Evolutionary conservation across 495 filamentous ascomycete genomes (phyloP).

Genomic region (Lasiosphaeriaceae sp.): DNA sequence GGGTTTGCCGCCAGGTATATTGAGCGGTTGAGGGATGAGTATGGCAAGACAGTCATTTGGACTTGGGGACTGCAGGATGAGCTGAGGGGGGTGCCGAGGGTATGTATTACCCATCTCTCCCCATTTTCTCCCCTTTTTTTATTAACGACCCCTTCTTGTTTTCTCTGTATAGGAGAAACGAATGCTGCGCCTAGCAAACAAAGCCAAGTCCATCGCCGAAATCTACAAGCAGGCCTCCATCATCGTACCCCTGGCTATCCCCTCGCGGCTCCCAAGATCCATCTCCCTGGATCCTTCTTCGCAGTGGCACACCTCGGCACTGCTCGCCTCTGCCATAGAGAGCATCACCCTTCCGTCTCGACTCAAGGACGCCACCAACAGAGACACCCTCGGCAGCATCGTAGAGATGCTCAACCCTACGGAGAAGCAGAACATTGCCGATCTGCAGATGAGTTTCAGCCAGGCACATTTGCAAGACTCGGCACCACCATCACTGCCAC

Average conservation of each 20-base stretch:
- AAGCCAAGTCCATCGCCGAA: slow-evolving; percentile 62
- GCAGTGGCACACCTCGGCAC: slow-evolving; percentile 75
- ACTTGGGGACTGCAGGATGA: slow-evolving; percentile 76
- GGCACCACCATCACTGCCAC: not conserved
- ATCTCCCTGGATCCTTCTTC: slow-evolving; percentile 62
- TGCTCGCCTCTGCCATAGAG: slow-evolving; percentile 76
- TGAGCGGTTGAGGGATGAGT: slow-evolving; percentile 82
- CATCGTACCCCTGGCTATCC: slow-evolving; percentile 71
- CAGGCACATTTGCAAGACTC: not conserved
- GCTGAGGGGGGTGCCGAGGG: slow-evolving; percentile 50
- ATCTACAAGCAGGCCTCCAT: slow-evolving; percentile 68
- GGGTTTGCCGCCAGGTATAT: slow-evolving; percentile 79
- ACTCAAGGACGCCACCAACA: slow-evolving; percentile 50
- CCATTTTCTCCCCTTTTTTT: slow-evolving; percentile 1
- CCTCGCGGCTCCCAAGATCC: slow-evolving; percentile 56
- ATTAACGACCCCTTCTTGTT: not conserved
- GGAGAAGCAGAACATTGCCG: slow-evolving; percentile 76
- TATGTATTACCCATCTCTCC: slow-evolving; percentile 31
- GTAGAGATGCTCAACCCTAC: slow-evolving; percentile 69
- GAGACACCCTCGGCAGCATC: slow-evolving; percentile 57
- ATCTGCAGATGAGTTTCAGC: slow-evolving; percentile 55
- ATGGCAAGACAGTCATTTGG: slow-evolving; percentile 80
- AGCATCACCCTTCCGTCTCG: slow-evolving; percentile 74
- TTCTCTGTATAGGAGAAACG: slow-evolving; percentile 3
- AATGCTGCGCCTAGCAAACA: slow-evolving; percentile 56